Evolutionary conservation across 2,329 filamentous ascomycete species (phyloP), one percentile per base, ranked within the genome.

Genomic region (Fusarium guadeloupense): DNA sequence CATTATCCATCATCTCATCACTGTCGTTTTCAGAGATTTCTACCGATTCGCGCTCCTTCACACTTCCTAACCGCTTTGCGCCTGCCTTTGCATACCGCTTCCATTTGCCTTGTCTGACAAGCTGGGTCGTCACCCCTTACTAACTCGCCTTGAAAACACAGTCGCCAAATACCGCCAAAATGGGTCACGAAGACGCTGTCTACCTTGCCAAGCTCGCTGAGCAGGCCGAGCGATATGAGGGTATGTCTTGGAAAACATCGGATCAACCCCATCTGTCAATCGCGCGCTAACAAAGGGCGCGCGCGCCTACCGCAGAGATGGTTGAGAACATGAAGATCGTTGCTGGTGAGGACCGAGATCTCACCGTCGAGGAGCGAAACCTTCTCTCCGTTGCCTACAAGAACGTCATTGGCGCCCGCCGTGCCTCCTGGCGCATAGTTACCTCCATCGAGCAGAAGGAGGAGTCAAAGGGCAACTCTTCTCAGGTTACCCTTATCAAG

Each of bases 291-390:
- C 67, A 12, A 39, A 40, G 25, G 30, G 41, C 56, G 40, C 47
- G 52, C 91, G 97, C 64, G 94, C 94, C 76, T 94, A 31, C 46
- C 31, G 19, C 47, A 64, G 95, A 98, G 84, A 98, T 98, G 95
- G 95, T 98, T 74, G 93, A 89, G 77, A 97, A 94, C 85, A 98
- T 98, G 95, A 98, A 98, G 92, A 93, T 97, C 89, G 95, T 98
- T 75, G 94, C 94, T 81, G 96, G 96, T 83, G 79, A 89, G 72
- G 86, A 85, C 72, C 85, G 86, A 74, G 91, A 93, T 81, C 89
- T 94, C 75, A 89, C 88, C 68, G 94, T 98, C 73, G 95, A 98
- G 80, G 95, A 99, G 89, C 92, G 95, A 81, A 98, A 98, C 85
- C 91, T 99, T 68, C 89, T 99, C 69, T 97, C 92, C 68, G 95